Base-by-base conservation (phyloP, 345 rosid species). In the Noccaea bulbosa region DNA sequence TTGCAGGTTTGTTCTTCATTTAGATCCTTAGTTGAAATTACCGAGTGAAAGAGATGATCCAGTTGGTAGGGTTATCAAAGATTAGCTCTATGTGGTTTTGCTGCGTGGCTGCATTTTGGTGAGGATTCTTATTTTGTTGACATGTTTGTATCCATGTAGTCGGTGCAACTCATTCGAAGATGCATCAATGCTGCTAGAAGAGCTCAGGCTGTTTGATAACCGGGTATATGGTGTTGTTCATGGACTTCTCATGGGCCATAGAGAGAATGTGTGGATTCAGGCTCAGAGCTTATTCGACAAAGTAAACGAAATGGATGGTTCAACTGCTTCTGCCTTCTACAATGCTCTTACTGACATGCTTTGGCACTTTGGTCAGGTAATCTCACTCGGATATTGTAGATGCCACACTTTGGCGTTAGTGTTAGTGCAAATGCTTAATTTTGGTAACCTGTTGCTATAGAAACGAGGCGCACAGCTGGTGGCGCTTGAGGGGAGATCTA, bases 301-400 rank as follows among this genome's bases (percentile, higher is more conserved):
- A 87, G 87, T 93, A 17, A 91, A 83, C 56, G 82, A 73, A 47
- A 87, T 91, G 97, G 98, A 88, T 83, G 52, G 86, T 58, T 80
- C 91, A 0, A 91, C 97, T 56, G 88, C 92, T 15, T 87, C 98
- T 73, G 97, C 98, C 63, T 93, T 91, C 55, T 93, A 93, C 67
- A 93, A 91, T 83, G 92, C 97, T 68, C 81, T 91, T 63, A 93
- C 96, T 0, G 97, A 91, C 81, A 80, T 90, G 92, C 81, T 90
- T 24, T 93, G 97, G 97, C 96, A 93, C 82, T 93, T 88, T 56
- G 98, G 91, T 74, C 98, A 88, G 94, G 97, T 93, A 55, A 37
- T 38, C 27, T 27, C 27, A 39, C 37, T 46, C 0, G 8, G 8
- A 44, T 10, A 41, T 49, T 17, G 37, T 61, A 7, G 60, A 71